Conservation (phyloP, 148 eudicot species). For the Drosera capensis region DNA sequence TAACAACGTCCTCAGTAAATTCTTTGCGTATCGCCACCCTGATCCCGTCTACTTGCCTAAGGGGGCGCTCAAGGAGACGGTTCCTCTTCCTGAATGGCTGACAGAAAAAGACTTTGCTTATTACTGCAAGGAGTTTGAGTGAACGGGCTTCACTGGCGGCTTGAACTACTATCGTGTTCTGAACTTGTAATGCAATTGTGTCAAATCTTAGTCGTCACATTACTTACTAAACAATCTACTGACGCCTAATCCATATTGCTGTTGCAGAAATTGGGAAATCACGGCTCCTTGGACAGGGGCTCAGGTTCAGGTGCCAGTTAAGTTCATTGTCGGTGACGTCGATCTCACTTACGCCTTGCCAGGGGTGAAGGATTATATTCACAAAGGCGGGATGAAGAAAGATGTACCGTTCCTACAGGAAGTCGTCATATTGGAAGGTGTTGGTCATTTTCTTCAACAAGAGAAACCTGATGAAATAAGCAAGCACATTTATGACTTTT, state of each 20-base stretch:
- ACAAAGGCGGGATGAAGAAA: conserved; percentile 29
- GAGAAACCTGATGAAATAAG: conserved; percentile 45
- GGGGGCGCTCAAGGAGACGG: conserved; percentile 23
- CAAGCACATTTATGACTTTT: conserved; percentile 34
- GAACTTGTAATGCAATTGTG: too few relatives aligned
- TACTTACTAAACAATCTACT: too few relatives aligned
- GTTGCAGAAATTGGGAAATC: conserved; percentile 43
- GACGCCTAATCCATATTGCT: not conserved
- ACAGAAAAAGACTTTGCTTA: conserved; percentile 35
- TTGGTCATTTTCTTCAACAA: conserved; percentile 40
- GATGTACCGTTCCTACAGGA: conserved; percentile 47
- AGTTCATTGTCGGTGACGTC: conserved; percentile 42
- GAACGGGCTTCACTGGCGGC: conserved; percentile 51
- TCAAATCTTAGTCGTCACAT: too few relatives aligned
- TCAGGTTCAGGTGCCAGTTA: conserved; percentile 41
- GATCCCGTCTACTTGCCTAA: conserved; percentile 38
- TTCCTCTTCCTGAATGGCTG: conserved; percentile 42
- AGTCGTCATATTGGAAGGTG: conserved; percentile 42
- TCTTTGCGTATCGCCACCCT: conserved; percentile 21
- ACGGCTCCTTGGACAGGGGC: conserved; percentile 37
- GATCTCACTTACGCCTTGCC: conserved; percentile 29
- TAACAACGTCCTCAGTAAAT: conserved; percentile 21
- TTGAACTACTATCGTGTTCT: conserved; percentile 59
- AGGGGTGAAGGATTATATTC: conserved; percentile 29
- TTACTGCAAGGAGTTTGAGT: conserved; percentile 26